These are phyloP conservation scores for Xylariaceae sp. DNA, from an alignment of 2,329 filamentous ascomycete species.

Conservation along the genomic window DNA sequence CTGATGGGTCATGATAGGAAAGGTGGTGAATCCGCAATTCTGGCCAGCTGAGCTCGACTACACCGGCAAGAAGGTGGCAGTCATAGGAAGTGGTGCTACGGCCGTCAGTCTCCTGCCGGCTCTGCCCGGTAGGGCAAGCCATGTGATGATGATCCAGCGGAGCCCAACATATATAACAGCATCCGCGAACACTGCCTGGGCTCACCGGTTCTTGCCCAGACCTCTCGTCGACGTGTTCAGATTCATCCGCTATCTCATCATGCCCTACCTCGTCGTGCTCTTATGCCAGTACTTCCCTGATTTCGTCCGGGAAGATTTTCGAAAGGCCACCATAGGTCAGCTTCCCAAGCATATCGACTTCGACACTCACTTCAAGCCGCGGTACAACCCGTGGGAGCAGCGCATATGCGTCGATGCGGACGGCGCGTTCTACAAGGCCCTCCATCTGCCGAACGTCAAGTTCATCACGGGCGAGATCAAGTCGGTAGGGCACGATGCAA, in stretches of 20 bases:
- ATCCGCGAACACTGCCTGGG: conserved; percentile 21
- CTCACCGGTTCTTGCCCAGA: neutral
- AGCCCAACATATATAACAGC: conserved; percentile 68
- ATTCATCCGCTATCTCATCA: conserved; percentile 20
- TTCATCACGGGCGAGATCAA: conserved; percentile 43
- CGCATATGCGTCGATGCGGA: conserved; percentile 55
- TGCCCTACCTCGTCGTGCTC: neutral
- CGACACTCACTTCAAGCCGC: conserved; percentile 44
- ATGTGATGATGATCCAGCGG: conserved; percentile 75
- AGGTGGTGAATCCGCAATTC: conserved; percentile 56
- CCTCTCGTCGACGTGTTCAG: conserved; percentile 30
- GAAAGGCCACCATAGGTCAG: neutral
- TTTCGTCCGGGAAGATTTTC: neutral
- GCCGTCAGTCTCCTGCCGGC: conserved; percentile 69
- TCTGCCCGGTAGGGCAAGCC: conserved; percentile 56
- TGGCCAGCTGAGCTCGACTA: conserved; percentile 66
- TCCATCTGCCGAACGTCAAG: conserved; percentile 31
- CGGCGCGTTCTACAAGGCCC: conserved; percentile 39
- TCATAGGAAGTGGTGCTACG: conserved; percentile 75
- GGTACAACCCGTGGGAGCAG: conserved; percentile 60
- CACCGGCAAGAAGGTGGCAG: conserved; percentile 58
- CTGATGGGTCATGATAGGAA: conserved; percentile 50
- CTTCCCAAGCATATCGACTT: conserved; percentile 33
- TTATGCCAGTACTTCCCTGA: neutral
- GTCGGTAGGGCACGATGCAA: conserved; percentile 36